Evolutionary conservation across 495 filamentous ascomycete species (phyloP), one percentile per base, ranked within the genome.

Genomic region (Penicillium malachiteum): DNA sequence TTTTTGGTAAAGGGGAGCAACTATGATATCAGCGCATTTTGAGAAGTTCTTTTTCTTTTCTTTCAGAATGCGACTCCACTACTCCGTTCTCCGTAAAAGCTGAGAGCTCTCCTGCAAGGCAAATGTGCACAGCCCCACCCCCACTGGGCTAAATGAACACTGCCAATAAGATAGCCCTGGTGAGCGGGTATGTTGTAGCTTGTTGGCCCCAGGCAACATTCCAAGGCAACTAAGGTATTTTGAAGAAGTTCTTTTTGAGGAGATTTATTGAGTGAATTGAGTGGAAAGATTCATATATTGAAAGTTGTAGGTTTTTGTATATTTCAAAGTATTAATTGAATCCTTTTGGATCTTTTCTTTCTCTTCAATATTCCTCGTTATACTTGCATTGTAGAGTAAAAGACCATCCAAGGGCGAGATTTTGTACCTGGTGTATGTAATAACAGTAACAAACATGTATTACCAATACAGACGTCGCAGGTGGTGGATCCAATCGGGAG

Each of bases 91-190:
- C 21, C 21, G 21, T 26, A n/a, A 33, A 21, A 64, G 54, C 58
- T 65, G 52, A 55, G 50, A 58, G 55, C 52, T 55, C 49, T 55
- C 54, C 50, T 64, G 60, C 64, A 64, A 66, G 60, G 60, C 55
- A 57, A 49, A 30, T 30, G 52, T 66, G 64, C 64, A 66, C 60
- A 55, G 64, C 63, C 64, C 63, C 60, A 64, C 60, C 57, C 57
- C 64, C 64, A 61, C 52, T 18, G 50, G 57, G 59, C 43, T 48
- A 54, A 26, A 5, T n/a, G 50, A 31, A n/a, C 26, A 10, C 13
- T 55, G 48, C 63, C 60, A 63, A 63, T 63, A 17, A 33, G 53
- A 39, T 44, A 21, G 26, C 39, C 30, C 21, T 6, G 35, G 33
- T 26, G 35, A 40, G 37, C 44, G 31, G 41, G 41, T 48, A 37